Evolutionary conservation across 1,284 basidiomycete genomes (phyloP).

Genomic region (Ustilago hordei): DNA sequence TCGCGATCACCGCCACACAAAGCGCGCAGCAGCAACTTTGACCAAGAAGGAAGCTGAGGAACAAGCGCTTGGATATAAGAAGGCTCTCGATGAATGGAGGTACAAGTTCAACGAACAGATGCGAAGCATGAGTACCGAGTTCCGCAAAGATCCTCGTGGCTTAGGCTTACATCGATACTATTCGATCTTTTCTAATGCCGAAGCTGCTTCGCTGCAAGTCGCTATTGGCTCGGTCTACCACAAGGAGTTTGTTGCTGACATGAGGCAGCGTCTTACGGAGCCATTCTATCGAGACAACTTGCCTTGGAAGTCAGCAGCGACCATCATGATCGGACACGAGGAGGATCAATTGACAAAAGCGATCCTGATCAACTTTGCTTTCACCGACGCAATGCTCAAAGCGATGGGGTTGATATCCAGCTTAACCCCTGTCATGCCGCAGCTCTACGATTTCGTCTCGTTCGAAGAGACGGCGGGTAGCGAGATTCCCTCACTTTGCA

Average conservation of each 20-base stretch:
- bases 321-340: constrained; percentile 40
- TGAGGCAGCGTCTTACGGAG: constrained; percentile 35
- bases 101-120: constrained; percentile 52
- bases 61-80: constrained; percentile 33
- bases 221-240: constrained; percentile 41
- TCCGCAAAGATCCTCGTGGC: constrained; percentile 40
- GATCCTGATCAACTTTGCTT: constrained; percentile 45
- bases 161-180: constrained; percentile 47
- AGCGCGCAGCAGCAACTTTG: constrained; percentile 28
- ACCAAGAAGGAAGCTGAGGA: constrained; percentile 43
- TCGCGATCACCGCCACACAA: constrained; percentile 40
- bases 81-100: constrained; percentile 45
- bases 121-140: constrained; percentile 39
- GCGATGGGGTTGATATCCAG: constrained; percentile 35
- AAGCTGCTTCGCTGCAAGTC: constrained; percentile 37
- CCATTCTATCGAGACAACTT: constrained; percentile 31
- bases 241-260: constrained; percentile 43
- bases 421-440: constrained; percentile 42
- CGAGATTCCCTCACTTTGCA: constrained; percentile 42
- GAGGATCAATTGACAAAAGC: constrained; percentile 36
- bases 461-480: constrained; percentile 34
- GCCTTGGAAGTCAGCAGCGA: constrained; percentile 38
- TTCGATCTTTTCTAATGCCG: constrained; percentile 40
- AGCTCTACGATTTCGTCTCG: constrained; percentile 45
- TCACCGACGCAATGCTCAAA: constrained; percentile 41